Percentiles rank a stretch among this genome's conserved stretches.
These are phyloP conservation scores for Nemania bipapillata DNA, from an alignment of 2,329 filamentous ascomycete genomes.

Conservation along the genomic window DNA sequence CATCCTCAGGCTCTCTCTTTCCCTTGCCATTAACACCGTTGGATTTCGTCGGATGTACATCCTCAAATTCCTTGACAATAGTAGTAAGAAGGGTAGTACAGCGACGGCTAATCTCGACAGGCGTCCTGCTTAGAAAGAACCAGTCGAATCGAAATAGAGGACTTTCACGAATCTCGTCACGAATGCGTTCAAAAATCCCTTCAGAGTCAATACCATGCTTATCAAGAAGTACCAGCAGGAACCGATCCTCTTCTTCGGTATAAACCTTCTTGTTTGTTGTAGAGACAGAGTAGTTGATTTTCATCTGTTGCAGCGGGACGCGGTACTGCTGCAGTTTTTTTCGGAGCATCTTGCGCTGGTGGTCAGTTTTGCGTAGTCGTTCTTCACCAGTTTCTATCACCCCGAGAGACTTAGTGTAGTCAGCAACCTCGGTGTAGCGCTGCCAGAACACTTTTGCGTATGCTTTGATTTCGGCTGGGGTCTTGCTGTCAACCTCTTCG, in stretches of 20 bases:
- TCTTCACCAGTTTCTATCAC: constrained; percentile 94
- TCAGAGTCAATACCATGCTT: constrained; percentile 92
- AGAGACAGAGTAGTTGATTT: constrained; percentile 98
- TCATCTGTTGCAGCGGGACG: constrained; percentile 96
- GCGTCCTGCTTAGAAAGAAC: constrained; percentile 97
- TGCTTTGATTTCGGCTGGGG: constrained; percentile 81
- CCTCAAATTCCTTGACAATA: constrained; percentile 93
- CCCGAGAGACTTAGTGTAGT: constrained; percentile 87
- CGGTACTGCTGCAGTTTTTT: constrained; percentile 97
- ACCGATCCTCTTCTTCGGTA: constrained; percentile 96
- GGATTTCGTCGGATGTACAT: constrained; percentile 61
- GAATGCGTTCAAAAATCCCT: constrained; percentile 88
- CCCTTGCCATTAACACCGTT: constrained; percentile 74
- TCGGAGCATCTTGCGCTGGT: constrained; percentile 90
- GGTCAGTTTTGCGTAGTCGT: constrained; percentile 85
- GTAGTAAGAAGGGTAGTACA: constrained; percentile 95
- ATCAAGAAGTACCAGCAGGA: constrained; percentile 91
- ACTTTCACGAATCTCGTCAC: constrained; percentile 95
- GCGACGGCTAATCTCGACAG: constrained; percentile 88
- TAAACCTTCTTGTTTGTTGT: constrained; percentile 99
- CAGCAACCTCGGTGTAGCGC: constrained; percentile 87
- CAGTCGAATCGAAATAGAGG: constrained; percentile 98
- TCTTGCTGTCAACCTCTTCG: constrained; percentile 91
- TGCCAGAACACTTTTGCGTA: constrained; percentile 98
- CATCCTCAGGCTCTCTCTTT: constrained; percentile 81